Conservation (phyloP, 2,329 filamentous ascomycete species). For the Curvularia eragrostidis region DNA sequence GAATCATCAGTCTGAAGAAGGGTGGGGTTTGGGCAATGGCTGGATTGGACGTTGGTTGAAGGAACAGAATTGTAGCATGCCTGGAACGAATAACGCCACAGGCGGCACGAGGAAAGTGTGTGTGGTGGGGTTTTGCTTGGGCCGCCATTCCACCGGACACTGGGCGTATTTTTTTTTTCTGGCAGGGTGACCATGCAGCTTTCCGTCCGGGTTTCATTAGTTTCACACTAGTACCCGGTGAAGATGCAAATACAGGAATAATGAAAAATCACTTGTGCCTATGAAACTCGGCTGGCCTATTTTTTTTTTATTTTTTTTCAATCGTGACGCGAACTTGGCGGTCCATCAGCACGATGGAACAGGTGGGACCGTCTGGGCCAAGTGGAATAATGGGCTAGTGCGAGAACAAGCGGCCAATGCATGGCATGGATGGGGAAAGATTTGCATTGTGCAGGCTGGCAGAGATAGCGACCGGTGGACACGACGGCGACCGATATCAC, state of each 20-base stretch:
- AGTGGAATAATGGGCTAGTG: conserved; percentile 1
- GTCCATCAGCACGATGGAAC: background rate
- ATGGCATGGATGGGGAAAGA: conserved; percentile 3
- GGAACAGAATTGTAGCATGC: background rate
- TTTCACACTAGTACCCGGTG: background rate
- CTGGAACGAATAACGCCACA: conserved; percentile 1
- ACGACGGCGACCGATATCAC: background rate
- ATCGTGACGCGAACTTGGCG: conserved; percentile 3
- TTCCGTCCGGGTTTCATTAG: background rate
- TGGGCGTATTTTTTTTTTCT: background rate
- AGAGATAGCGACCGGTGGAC: conserved; percentile 1
- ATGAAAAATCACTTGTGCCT: background rate
- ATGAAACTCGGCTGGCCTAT: background rate
- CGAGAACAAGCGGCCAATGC: conserved; percentile 5
- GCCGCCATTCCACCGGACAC: conserved; percentile 4
- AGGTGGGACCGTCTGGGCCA: conserved; percentile 7
- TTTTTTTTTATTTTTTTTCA: background rate
- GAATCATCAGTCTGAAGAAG: background rate
- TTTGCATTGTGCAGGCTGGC: conserved; percentile 1
- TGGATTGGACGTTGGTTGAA: background rate
- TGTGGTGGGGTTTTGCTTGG: conserved; percentile 1
- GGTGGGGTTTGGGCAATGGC: conserved; percentile 3
- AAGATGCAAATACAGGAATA: background rate
- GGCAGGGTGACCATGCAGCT: background rate
- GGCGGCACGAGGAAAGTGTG: background rate